Base-by-base conservation (phyloP, 257 asterid species). In the Scutellaria galericulata region DNA sequence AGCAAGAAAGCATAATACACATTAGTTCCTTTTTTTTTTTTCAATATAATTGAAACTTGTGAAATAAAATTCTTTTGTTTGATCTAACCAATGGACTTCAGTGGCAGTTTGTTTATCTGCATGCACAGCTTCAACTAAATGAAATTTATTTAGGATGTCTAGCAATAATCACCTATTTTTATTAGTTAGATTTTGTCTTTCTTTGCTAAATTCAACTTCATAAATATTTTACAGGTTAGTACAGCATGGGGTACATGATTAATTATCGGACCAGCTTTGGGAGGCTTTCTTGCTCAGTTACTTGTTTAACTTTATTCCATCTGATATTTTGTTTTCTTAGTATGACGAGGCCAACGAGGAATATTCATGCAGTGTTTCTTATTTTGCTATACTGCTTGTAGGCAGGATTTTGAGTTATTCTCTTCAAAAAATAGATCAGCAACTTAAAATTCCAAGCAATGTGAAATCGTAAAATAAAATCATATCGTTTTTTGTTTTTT, bases 221-320 rank as follows among this genome's bases (percentile, higher is more conserved):
- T 31, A n/a, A 31, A 31, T 3, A 50, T 73, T 31, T 51, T 14
- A 64, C 53, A 92, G 98, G 94, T 90, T 68, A 85, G 90, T 75
- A 92, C 96, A 48, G 82, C 98, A 60, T 92, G 96, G 98, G 98
- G 96, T 55, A 73, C 85, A 52, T 96, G 96, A 54, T 78, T 92
- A 76, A 84, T 92, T 55, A 86, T 92, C 24, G 98, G 98, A 68
- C 98, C 98, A 58, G 96, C 96, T 68, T 56, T 92, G 52, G 98
- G 98, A 61, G 98, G 98, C 45, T 92, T 58, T 76, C 95, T 92
- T 64, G 96, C 96, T 68, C 93, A 89, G 97, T 96, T 91, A 75
- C 61, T 24, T 45, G 41, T 39, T 53, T 48, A 64, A 6, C 31
- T 64, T 27, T 46, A 18, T 59, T 58, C 73, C 47, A 15, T 45